phyloP scores from a whole-genome alignment of 2,329 filamentous ascomycete genomes.

The Pseudogymnoascus sp. region DNA sequence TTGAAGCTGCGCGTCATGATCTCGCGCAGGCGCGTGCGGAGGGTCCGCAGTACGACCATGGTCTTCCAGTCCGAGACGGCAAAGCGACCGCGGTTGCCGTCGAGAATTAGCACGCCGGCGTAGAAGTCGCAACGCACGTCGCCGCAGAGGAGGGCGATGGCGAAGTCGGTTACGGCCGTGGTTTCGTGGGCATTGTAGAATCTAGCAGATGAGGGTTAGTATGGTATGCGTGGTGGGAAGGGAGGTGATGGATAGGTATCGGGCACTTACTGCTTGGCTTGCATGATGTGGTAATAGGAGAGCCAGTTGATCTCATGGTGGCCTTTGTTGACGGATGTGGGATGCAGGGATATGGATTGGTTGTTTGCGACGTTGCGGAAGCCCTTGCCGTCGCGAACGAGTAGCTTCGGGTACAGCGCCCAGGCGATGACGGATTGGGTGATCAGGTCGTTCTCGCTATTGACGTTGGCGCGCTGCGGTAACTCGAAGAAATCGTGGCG shows the following conservation, averaged over 20 bases:
- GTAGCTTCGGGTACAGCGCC: conserved; percentile 91
- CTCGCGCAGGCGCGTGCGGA: conserved; percentile 66
- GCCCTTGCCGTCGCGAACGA: conserved; percentile 75
- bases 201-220: conserved; percentile 32
- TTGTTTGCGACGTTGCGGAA: conserved; percentile 91
- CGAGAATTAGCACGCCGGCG: conserved; percentile 75
- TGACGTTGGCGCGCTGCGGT: conserved; percentile 62
- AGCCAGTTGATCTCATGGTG: conserved; percentile 65
- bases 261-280: conserved; percentile 70
- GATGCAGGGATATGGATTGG: conserved; percentile 78
- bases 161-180: conserved; percentile 69
- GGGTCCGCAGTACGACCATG: conserved; percentile 76
- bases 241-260: too few relatives aligned
- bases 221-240: too few relatives aligned
- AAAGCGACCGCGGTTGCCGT: conserved; percentile 80
- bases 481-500: conserved; percentile 69
- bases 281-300: conserved; percentile 97
- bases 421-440: conserved; percentile 78
- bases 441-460: conserved; percentile 73
- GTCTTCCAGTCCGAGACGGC: conserved; percentile 81
- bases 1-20: conserved; percentile 65
- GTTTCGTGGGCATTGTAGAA: conserved; percentile 89
- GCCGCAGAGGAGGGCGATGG: conserved; percentile 75
- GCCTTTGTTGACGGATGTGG: conserved; percentile 79
- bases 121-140: conserved; percentile 85